Base-by-base conservation (phyloP, 2,329 filamentous ascomycete species). In the Westerdykella ornata region DNA sequence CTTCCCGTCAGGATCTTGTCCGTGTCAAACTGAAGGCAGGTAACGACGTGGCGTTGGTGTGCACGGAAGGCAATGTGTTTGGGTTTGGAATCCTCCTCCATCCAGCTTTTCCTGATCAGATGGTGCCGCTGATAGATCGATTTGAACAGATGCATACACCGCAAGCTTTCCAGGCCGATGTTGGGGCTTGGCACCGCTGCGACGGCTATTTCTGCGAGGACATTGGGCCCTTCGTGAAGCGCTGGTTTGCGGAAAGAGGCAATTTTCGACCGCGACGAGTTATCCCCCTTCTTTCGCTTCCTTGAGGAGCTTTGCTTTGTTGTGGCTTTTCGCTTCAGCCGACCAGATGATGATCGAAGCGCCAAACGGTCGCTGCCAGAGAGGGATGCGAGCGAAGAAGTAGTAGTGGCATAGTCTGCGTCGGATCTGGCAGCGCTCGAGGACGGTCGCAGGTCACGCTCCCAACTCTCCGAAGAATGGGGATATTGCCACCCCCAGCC, bases 401-500 rank as follows among this genome's bases (percentile, higher is more conserved):
- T 43, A 17, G 54, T 55, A 28, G 39, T 44, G n/a, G n/a, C 8
- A 29, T 8, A 33, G 42, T 66, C 72, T n/a, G 57, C 63, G 34
- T 74, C 71, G 3, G 60, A 65, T 41, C 63, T 66, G 14, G 76
- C 64, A 41, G 80, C 75, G 30, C n/a, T 17, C 3, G 30, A 17
- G 7, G 30, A 33, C 8, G 30, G 16, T 3, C 85, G 87, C 37
- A 96, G 67, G 60, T 98, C 89, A 43, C 79, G 76, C 65, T 98
- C 92, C 41, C 77, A 87, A 17, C 85, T 87, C 39, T 85, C 78
- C 3, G 75, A 66, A 0, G 84, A 85, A 41, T 80, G 77, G 0
- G 89, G 87, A 59, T 90, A 87, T 62, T 98, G 92, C 88, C 92
- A 98, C 12, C 89, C 92, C 92, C 92, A 98, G 12, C 92, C 92